Conservation (phyloP, 352 stramenopile genomes). For the Achlya hypogyna region DNA sequence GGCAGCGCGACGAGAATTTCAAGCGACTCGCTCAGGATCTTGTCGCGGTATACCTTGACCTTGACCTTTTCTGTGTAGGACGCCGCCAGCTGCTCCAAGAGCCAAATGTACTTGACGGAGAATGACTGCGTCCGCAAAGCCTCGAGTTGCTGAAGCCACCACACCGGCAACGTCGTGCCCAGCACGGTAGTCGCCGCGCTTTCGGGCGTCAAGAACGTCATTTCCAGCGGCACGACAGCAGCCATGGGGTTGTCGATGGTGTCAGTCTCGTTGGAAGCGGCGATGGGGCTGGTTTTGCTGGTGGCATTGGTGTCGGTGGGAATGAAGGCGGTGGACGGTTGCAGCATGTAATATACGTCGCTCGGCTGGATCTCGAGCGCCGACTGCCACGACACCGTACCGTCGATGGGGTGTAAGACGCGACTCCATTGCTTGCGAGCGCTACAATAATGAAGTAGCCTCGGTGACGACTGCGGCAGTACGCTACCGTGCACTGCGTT, state of each 20-base stretch:
- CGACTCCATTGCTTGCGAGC: background rate
- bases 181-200: background rate
- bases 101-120: slow-evolving; percentile 10
- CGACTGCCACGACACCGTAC: background rate
- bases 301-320: background rate
- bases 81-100: background rate
- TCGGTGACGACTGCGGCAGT: background rate
- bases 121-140: background rate
- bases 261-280: background rate
- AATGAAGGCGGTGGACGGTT: background rate
- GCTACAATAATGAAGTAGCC: background rate
- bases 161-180: background rate
- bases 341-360: background rate
- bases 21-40: slow-evolving; percentile 54
- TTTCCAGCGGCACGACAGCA: background rate
- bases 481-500: slow-evolving; percentile 6
- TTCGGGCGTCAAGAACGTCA: background rate
- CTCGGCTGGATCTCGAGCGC: background rate
- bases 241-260: background rate
- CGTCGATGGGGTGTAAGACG: background rate
- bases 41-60: slow-evolving; percentile 38
- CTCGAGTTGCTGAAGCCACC: background rate
- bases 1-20: slow-evolving; percentile 45
- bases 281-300: background rate
- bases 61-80: background rate